Evolutionary conservation across 2,329 filamentous ascomycete genomes (phyloP).

Genomic region (Teratosphaeria pseudoeucalypti): DNA sequence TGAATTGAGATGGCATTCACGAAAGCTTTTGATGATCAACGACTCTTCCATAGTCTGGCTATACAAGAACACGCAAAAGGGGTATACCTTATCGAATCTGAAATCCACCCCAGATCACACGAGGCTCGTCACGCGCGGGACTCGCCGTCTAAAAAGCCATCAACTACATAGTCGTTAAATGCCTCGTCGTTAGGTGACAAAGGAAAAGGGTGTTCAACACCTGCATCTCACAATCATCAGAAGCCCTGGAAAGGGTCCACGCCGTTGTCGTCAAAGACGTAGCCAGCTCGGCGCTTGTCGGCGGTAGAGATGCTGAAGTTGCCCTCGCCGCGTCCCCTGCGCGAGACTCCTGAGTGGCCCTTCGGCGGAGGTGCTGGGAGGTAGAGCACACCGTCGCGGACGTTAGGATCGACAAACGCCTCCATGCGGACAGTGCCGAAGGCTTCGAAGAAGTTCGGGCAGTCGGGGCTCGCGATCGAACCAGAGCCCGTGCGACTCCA

Average conservation of each 20-base stretch:
- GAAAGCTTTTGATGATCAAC: neutral
- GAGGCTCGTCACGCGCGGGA: neutral
- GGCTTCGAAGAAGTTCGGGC: slow-evolving; percentile 64
- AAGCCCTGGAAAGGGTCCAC: slow-evolving; percentile 23
- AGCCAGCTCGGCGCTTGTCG: slow-evolving; percentile 22
- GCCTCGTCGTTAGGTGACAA: neutral
- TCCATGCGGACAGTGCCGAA: slow-evolving; percentile 94
- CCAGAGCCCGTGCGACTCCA: slow-evolving; percentile 17
- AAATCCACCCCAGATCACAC: neutral
- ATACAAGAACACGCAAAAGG: neutral
- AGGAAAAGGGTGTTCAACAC: neutral
- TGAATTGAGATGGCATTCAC: neutral
- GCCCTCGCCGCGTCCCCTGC: slow-evolving; percentile 16
- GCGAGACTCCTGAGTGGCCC: slow-evolving; percentile 6
- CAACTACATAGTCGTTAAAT: neutral
- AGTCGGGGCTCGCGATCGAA: slow-evolving; percentile 16
- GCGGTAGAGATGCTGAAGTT: slow-evolving; percentile 20
- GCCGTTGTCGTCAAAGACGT: slow-evolving; percentile 26
- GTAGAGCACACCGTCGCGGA: slow-evolving; percentile 22
- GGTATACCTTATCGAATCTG: neutral
- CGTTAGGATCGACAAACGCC: slow-evolving; percentile 64
- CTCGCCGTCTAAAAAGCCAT: neutral
- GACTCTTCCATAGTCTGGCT: neutral
- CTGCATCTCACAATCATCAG: neutral
- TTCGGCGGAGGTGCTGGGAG: slow-evolving; percentile 19